Conservation (phyloP, 805 yeast species). For the Kregervanrija delftensis region DNA sequence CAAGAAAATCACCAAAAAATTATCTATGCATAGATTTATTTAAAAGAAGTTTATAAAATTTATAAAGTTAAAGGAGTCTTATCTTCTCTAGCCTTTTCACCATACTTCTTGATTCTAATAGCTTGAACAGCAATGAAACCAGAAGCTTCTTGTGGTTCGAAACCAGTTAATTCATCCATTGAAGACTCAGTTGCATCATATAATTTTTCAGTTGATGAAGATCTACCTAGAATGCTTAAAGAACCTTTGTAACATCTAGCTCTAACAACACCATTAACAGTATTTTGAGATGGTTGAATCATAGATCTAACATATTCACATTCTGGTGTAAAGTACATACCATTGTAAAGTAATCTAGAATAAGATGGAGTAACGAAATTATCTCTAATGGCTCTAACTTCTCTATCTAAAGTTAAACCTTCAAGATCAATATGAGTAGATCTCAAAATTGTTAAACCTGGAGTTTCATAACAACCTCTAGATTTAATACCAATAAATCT, state of each 20-base stretch:
- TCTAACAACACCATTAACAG: slow-evolving; percentile 96
- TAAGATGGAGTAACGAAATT: slow-evolving; percentile 89
- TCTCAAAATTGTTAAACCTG: slow-evolving; percentile 94
- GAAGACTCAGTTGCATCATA: slow-evolving; percentile 98
- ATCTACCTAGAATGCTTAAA: slow-evolving; percentile 82
- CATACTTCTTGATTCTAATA: slow-evolving; percentile 96
- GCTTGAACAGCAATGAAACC: slow-evolving; percentile 98
- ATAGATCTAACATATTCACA: slow-evolving; percentile 90
- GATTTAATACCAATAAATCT: slow-evolving; percentile 98
- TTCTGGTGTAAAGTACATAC: slow-evolving; percentile 97
- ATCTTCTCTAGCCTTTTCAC: slow-evolving; percentile 86
- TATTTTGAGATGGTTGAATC: slow-evolving; percentile 91
- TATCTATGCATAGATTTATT: background rate
- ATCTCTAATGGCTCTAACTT: slow-evolving; percentile 95
- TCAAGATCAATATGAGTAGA: slow-evolving; percentile 92
- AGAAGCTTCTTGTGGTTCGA: slow-evolving; percentile 92
- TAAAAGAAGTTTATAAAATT: slow-evolving; percentile 2
- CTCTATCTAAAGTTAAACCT: slow-evolving; percentile 95
- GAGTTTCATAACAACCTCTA: slow-evolving; percentile 99
- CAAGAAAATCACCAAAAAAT: background rate
- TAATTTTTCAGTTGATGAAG: slow-evolving; percentile 89
- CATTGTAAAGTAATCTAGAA: slow-evolving; percentile 89
- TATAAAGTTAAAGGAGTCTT: slow-evolving; percentile 48
- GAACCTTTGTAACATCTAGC: slow-evolving; percentile 90
- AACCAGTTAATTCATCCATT: slow-evolving; percentile 98